phyloP scores from a whole-genome alignment of 2,329 filamentous ascomycete species.

The Neonectria coccinea region DNA sequence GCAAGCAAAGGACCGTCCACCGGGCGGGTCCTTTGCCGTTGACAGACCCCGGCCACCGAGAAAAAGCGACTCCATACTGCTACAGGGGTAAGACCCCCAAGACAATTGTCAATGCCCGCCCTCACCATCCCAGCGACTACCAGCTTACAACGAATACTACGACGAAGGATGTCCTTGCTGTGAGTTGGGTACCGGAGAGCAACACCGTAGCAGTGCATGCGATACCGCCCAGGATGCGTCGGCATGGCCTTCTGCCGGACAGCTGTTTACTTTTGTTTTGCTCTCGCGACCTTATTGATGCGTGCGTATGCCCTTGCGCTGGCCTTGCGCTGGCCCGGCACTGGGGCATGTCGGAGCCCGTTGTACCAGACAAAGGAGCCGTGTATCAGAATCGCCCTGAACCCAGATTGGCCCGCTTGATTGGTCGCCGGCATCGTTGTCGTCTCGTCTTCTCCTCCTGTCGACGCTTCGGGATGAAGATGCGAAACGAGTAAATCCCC shows the following conservation, averaged over 20 bases:
- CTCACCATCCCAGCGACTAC: neutral
- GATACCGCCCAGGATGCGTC: constrained; percentile 21
- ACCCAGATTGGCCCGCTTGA: constrained; percentile 24
- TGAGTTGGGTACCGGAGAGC: neutral
- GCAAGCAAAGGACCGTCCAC: constrained; percentile 23
- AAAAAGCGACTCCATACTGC: neutral
- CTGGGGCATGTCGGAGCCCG: constrained; percentile 26
- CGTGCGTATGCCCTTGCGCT: constrained; percentile 16
- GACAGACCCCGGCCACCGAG: neutral
- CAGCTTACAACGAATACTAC: constrained; percentile 9
- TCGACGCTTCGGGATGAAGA: constrained; percentile 26
- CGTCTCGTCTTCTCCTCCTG: constrained; percentile 25
- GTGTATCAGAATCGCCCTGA: constrained; percentile 39
- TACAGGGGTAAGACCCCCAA: neutral
- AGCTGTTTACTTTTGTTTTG: constrained; percentile 23
- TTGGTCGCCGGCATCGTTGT: constrained; percentile 9
- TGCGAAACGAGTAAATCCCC: constrained; percentile 24
- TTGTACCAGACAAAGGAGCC: constrained; percentile 39
- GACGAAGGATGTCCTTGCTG: neutral
- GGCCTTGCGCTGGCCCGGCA: constrained; percentile 3
- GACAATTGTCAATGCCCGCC: too few species aligned
- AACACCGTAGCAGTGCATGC: constrained; percentile 13
- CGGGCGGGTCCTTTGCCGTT: constrained; percentile 7
- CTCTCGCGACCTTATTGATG: constrained; percentile 18
- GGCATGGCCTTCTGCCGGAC: constrained; percentile 18